Base-by-base conservation (phyloP, 2,329 filamentous ascomycete species). In the Aspergillus flavus region DNA sequence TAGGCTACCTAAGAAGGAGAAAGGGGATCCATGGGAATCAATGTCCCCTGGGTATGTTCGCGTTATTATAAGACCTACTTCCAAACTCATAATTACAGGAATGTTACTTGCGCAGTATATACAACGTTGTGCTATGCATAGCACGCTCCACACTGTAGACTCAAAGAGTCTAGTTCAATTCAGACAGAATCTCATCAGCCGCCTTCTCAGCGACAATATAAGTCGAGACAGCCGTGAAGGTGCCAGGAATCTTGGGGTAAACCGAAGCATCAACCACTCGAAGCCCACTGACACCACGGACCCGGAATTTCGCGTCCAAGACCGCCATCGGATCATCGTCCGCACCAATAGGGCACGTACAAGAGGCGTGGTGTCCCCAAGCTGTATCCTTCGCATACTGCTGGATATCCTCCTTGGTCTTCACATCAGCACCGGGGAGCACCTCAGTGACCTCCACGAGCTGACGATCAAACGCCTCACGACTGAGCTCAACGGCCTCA, bases 131-230 rank as follows among this genome's bases (percentile, higher is more conserved):
- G 39, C 39, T 41, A 4, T 19, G 16, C 39, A 41, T n/a, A 19
- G 16, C 2, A 41, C 39, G 7, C 39, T 41, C 39, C 39, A 41
- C 39, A 41, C 7, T 41, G 12, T 41, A n/a, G 39, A 41, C 39
- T 41, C 39, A 4, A 3, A 0, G 16, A 41, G 39, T 21, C 19
- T 32, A 52, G n/a, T 19, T n/a, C 16, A 55, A 19, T 26, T 60
- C 63, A 5, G 16, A 61, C 4, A 82, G 59, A 58, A 89, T 88
- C 7, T 82, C 82, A 73, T 88, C 86, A 2, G 85, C 84, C 0
- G 87, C 87, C 79, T 89, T 90, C 78, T 89, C 86, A 1, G 80
- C 81, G 6, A 86, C 78, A 73, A 89, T 85, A 67, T 86, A 87
- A 0, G 82, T 82, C 0, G 85, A 80, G 0, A 84, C 71, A 4